Base-by-base conservation (phyloP, 805 yeast species). In the Brettanomyces naardenensis region DNA sequence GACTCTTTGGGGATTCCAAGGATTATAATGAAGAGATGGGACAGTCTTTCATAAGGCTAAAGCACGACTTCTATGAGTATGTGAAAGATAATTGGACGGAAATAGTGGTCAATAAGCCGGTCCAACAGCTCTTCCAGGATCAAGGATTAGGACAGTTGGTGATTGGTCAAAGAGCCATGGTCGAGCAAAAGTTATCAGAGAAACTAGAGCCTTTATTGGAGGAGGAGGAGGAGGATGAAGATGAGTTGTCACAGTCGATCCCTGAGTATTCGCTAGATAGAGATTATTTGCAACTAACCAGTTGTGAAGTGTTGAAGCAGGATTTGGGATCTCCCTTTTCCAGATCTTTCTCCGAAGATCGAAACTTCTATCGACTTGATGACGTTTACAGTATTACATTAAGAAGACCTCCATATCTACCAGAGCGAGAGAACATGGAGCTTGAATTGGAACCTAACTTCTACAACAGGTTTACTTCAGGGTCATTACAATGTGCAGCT, bases 351-450 rank as follows among this genome's bases (percentile, higher is more conserved):
- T 43, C 47, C 3, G 60, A 64, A 58, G 51, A 56, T 30, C 27
- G 41, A 1, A 51, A 57, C n/a, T 50, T 75, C 2, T 78, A 75
- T 46, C 58, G 61, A 30, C 51, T 69, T 4, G 79, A 76, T 43
- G 41, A 62, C 31, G 47, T 54, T 13, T 72, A 62, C 51, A 46
- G 46, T 14, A 47, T 58, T 4, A 62, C 73, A 1, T 51, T 78
- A 18, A 46, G 62, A 1, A 57, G 63, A 38, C 81, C 83, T 2
- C 20, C 40, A 0, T 59, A 71, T 47, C 43, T 56, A 38, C 17
- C 38, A 3, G 37, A 44, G 4, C 43, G 15, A 3, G 20, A 22
- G 7, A 27, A 60, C 19, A 30, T 37, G 13, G 52, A 58, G 3
- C 43, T 61, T 9, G 67, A 64, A 44, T 41, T 66, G 2, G 53